Evolutionary conservation across 257 asterid genomes (phyloP).

Genomic region (Lavandula angustifolia): DNA sequence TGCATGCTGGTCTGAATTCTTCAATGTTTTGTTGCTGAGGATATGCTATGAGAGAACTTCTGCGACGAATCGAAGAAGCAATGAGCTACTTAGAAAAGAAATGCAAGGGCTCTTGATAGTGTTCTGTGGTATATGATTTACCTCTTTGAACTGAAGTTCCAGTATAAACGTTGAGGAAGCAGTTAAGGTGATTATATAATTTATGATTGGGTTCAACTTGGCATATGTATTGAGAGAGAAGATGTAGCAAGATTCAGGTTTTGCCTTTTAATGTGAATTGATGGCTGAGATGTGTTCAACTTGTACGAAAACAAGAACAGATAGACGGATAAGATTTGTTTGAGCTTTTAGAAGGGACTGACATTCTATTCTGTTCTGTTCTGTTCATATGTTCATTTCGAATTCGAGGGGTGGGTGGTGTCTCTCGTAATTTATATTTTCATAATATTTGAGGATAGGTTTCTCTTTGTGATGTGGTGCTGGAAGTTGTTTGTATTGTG

Average conservation of each 20-base stretch:
- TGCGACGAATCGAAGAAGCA: neutral
- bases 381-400: too few relatives aligned
- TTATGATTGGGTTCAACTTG: slow-evolving; percentile 11
- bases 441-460: too few relatives aligned
- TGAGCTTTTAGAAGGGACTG: too few relatives aligned
- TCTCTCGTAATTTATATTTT: too few relatives aligned
- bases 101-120: neutral
- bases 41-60: neutral
- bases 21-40: neutral
- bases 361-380: too few relatives aligned
- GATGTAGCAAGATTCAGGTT: slow-evolving; percentile 11
- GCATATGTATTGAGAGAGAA: neutral
- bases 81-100: neutral
- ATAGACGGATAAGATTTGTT: too few relatives aligned
- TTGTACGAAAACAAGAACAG: neutral
- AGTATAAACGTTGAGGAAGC: neutral
- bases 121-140: neutral
- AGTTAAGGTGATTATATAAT: neutral
- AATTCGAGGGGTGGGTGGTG: too few relatives aligned
- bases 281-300: neutral
- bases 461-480: too few relatives aligned
- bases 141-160: neutral
- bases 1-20: neutral
- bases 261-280: too few relatives aligned
- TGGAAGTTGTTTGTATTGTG: too few relatives aligned